Evolutionary conservation across 2,329 filamentous ascomycete genomes (phyloP), one percentile per base, ranked within the genome.

Genomic region (Ophiocordyceps camponoti-rufipedis): DNA sequence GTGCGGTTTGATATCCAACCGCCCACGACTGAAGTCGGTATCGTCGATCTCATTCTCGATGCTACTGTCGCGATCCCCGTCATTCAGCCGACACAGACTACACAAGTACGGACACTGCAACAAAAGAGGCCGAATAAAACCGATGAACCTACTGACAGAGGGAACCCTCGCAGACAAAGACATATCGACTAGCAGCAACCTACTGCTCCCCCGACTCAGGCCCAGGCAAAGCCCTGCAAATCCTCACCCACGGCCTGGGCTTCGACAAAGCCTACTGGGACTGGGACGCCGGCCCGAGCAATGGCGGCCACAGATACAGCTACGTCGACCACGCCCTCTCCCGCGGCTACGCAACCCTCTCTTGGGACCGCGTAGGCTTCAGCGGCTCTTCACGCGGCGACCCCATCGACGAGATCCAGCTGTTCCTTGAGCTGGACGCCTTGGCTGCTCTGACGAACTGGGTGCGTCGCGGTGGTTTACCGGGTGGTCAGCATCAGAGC

Each of bases 281-380:
- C 54, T 71, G 64, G 60, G 67, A 75, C 55, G 62, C 69, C 52
- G 71, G 67, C 63, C 75, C 78, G 55, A 14, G 6, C 9, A 8
- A 38, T 8, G 14, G 16, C 6, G 7, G n/a, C 14, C 14, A 8
- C n/a, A n/a, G 14, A n/a, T 80, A 82, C 62, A 75, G 69, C 54
- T 82, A 82, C 56, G 66, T 75, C 28, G 63, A 71, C 42, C 58
- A 60, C 12, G 77, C 78, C 2, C 65, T 78, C 2, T 68, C 66
- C 5, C 62, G 64, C 38, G 72, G 72, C 39, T 80, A 74, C 62
- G 73, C 69, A 31, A 79, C 75, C 2, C 67, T 82, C 42, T 61
- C 68, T 10, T 78, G 70, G 58, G 77, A 82, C 58, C 74, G 78
- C 16, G 68, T 80, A 6, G 78, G 78, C 31, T 67, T 80, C 40